These are phyloP conservation scores for Candida xyloterini DNA, from an alignment of 805 yeast species.

Conservation along the genomic window DNA sequence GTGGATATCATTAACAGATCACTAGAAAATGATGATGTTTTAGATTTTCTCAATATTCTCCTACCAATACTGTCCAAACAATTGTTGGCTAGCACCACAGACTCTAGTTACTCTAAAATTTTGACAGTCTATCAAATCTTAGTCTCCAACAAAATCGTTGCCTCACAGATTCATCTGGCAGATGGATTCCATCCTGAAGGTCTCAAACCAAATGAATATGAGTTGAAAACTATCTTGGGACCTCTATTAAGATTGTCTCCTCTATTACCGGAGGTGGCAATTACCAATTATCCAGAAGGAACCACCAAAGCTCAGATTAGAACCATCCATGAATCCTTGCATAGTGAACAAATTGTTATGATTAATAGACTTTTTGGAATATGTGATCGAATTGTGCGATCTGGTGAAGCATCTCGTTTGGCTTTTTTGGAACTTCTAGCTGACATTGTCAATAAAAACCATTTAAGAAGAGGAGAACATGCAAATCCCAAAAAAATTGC, in stretches of 20 bases:
- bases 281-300: slow-evolving; percentile 41
- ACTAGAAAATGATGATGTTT: slow-evolving; percentile 60
- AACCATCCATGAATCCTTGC: slow-evolving; percentile 55
- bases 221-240: slow-evolving; percentile 66
- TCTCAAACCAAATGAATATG: slow-evolving; percentile 51
- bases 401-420: slow-evolving; percentile 61
- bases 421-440: slow-evolving; percentile 68
- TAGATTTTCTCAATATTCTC: slow-evolving; percentile 57
- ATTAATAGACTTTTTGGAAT: slow-evolving; percentile 66
- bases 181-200: slow-evolving; percentile 51
- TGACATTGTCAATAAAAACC: slow-evolving; percentile 73
- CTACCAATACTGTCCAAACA: slow-evolving; percentile 42
- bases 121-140: slow-evolving; percentile 57
- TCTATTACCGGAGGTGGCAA: slow-evolving; percentile 48
- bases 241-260: slow-evolving; percentile 78
- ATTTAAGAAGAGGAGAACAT: slow-evolving; percentile 82
- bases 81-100: slow-evolving; percentile 43
- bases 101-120: slow-evolving; percentile 48
- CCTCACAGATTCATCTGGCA: slow-evolving; percentile 54
- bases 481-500: slow-evolving; percentile 65
- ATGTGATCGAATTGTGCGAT: slow-evolving; percentile 71
- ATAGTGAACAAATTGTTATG: slow-evolving; percentile 58
- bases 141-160: slow-evolving; percentile 57
- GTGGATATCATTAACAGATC: slow-evolving; percentile 56
- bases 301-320: slow-evolving; percentile 42